These are phyloP conservation scores for Brettanomyces nanus DNA, from an alignment of 805 yeast genomes.

Conservation along the genomic window DNA sequence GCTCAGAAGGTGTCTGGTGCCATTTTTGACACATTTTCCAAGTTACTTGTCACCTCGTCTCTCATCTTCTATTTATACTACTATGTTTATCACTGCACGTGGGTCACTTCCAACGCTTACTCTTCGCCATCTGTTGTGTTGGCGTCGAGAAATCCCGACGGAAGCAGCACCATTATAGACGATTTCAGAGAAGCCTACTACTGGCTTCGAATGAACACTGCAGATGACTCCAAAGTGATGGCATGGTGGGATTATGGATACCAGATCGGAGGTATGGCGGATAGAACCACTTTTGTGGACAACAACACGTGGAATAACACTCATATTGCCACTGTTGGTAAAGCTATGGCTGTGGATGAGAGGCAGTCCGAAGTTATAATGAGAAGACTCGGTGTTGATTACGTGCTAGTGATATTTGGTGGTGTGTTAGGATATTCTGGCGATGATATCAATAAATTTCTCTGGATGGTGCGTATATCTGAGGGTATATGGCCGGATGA, in stretches of 20 bases:
- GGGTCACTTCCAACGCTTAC: conserved; percentile 94
- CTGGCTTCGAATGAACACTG: conserved; percentile 97
- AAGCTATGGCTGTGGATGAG: conserved; percentile 90
- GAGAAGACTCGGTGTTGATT: conserved; percentile 89
- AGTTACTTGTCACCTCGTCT: conserved; percentile 52
- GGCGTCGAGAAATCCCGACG: conserved; percentile 78
- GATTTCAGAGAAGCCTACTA: conserved; percentile 98
- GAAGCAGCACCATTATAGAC: conserved; percentile 77
- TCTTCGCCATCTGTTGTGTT: conserved; percentile 97
- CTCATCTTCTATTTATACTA: conserved; percentile 67
- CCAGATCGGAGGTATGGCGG: conserved; percentile 99
- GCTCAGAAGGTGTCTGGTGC: conserved; percentile 8
- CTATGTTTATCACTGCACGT: conserved; percentile 91
- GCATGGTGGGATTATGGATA: conserved; percentile 99
- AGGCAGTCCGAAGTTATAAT: conserved; percentile 83
- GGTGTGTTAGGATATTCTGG: conserved; percentile 91
- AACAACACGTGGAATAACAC: conserved; percentile 99
- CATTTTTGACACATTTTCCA: conserved; percentile 39
- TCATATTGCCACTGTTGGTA: conserved; percentile 98
- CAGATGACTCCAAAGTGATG: conserved; percentile 92
- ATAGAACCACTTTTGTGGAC: conserved; percentile 95
- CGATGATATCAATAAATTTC: conserved; percentile 91
- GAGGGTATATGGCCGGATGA: conserved; percentile 99
- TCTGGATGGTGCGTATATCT: conserved; percentile 99
- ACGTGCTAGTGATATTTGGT: conserved; percentile 87